These are phyloP conservation scores for Penicillium aurantiogriseum DNA, from an alignment of 2,329 filamentous ascomycete species.

Conservation along the genomic window DNA sequence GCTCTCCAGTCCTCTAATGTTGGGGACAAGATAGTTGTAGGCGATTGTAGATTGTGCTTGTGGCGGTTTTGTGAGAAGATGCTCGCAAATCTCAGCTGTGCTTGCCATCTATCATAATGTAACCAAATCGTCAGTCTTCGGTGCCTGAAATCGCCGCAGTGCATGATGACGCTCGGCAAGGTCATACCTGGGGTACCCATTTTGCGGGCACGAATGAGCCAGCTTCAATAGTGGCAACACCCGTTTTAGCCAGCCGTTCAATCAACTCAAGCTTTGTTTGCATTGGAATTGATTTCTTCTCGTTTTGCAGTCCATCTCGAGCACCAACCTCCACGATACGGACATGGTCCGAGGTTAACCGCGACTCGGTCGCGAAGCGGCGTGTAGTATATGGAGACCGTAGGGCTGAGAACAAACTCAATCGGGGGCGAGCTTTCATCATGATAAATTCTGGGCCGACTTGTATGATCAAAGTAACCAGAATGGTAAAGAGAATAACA, in stretches of 20 bases:
- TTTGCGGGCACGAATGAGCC: constrained; percentile 55
- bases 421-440: constrained; percentile 28
- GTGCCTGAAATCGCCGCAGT: background rate
- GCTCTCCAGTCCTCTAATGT: constrained; percentile 60
- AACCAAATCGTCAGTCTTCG: background rate
- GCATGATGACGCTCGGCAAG: constrained; percentile 3
- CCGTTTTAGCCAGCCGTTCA: constrained; percentile 46
- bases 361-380: constrained; percentile 41
- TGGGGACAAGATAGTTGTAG: constrained; percentile 66
- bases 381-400: constrained; percentile 26
- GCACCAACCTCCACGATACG: constrained; percentile 56
- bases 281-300: constrained; percentile 49
- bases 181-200: constrained; percentile 54
- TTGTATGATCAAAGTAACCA: background rate
- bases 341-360: constrained; percentile 49
- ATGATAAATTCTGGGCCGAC: background rate
- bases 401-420: constrained; percentile 32
- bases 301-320: constrained; percentile 55
- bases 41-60: constrained; percentile 53
- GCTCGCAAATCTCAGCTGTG: constrained; percentile 59
- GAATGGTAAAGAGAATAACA: background rate
- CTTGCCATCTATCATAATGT: constrained; percentile 57
- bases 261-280: constrained; percentile 53
- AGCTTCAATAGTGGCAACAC: constrained; percentile 52
- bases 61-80: constrained; percentile 53